phyloP scores from a whole-genome alignment of 148 eudicot species.

The Gaultheria prostrata region DNA sequence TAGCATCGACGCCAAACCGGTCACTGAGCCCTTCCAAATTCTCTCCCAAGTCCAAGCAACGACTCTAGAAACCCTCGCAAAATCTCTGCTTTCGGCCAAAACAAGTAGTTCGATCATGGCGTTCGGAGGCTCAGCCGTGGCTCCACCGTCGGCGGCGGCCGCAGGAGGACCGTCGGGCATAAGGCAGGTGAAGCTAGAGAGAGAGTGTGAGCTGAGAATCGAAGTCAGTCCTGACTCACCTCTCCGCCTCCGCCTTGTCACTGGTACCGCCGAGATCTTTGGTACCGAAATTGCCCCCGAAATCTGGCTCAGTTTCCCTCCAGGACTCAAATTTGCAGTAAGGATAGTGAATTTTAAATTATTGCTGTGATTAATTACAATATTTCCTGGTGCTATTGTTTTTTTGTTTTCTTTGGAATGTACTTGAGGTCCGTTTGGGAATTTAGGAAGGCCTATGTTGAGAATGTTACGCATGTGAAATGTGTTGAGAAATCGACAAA shows the following conservation, averaged over 20 bases:
- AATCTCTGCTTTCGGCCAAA: neutral
- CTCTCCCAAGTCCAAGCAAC: neutral
- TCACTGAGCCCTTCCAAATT: neutral
- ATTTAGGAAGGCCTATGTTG: neutral
- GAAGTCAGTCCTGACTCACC: constrained; percentile 68
- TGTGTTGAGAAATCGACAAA: no score
- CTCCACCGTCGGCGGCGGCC: constrained; percentile 29
- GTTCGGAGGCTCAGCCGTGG: constrained; percentile 42
- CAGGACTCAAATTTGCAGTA: constrained; percentile 90
- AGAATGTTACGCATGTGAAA: neutral
- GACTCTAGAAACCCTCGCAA: neutral
- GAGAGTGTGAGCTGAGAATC: constrained; percentile 80
- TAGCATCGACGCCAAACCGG: neutral
- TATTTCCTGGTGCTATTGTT: neutral
- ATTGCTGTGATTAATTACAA: neutral
- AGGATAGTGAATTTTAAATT: neutral
- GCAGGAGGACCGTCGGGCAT: constrained; percentile 29
- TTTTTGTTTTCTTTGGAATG: neutral
- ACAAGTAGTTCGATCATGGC: constrained; percentile 31
- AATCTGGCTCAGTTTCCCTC: constrained; percentile 87
- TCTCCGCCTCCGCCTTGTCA: constrained; percentile 60
- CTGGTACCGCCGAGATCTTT: constrained; percentile 81
- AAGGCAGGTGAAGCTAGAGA: constrained; percentile 78
- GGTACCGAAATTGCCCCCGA: constrained; percentile 90
- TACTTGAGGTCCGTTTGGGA: neutral